phyloP scores from a whole-genome alignment of 345 rosid genomes.

The Eucalyptus tenuipes region DNA sequence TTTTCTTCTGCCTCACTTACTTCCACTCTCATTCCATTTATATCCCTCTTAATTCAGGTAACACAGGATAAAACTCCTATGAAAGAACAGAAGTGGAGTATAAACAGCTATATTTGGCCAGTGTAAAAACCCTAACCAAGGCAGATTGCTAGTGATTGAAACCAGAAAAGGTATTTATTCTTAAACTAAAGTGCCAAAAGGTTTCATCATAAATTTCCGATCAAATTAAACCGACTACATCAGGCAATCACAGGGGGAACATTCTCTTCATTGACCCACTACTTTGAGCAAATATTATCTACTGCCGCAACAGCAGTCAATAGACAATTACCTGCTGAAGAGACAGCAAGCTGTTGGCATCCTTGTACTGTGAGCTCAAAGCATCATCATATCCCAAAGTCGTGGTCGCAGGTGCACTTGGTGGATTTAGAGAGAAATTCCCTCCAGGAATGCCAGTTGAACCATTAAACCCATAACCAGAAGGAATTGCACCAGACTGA shows the following conservation, averaged over 20 bases:
- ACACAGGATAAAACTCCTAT: not conserved
- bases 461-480: slow-evolving; percentile 83
- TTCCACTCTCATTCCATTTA: not conserved
- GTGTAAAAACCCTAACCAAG: not conserved
- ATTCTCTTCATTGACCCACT: not conserved
- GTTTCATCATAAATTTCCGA: not conserved
- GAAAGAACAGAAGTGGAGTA: not conserved
- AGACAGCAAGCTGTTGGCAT: slow-evolving; percentile 53
- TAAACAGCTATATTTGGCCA: not conserved
- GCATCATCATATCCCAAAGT: slow-evolving; percentile 66
- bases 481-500: slow-evolving; percentile 70
- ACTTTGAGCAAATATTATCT: too few relatives aligned
- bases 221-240: not conserved
- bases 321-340: slow-evolving; percentile 48
- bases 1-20: not conserved
- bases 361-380: slow-evolving; percentile 82
- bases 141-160: not conserved
- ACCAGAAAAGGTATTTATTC: not conserved
- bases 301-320: not conserved
- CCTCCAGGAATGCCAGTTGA: slow-evolving; percentile 60
- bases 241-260: not conserved
- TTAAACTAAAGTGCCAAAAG: not conserved
- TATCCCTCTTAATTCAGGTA: not conserved
- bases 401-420: slow-evolving; percentile 47
- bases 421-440: slow-evolving; percentile 61